phyloP scores from a whole-genome alignment of 1,139 yeast genomes.

The Saccharomyces hybrid region DNA sequence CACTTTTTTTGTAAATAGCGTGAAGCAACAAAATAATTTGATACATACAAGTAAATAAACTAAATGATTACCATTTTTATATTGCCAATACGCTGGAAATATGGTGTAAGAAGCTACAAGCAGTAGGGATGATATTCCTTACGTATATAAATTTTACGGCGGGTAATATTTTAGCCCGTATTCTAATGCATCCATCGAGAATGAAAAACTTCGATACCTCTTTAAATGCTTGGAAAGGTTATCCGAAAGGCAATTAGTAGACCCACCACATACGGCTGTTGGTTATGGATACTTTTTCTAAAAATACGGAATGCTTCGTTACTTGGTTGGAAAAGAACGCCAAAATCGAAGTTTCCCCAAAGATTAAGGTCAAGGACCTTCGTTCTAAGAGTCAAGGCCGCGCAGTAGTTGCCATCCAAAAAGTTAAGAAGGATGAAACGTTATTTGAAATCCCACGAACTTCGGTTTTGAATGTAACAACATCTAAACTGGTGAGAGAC shows the following conservation, averaged over 20 bases:
- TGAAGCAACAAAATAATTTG: not conserved
- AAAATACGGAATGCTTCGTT: slow-evolving; percentile 38
- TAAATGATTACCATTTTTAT: too few species aligned
- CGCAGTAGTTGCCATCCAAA: slow-evolving; percentile 60
- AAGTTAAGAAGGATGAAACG: slow-evolving; percentile 50
- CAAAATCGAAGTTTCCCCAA: slow-evolving; percentile 39
- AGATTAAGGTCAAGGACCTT: slow-evolving; percentile 53
- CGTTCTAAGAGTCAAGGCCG: slow-evolving; percentile 62
- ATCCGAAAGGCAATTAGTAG: not conserved
- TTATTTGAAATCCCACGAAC: slow-evolving; percentile 64
- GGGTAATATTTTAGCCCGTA: not conserved
- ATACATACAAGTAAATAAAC: too few species aligned
- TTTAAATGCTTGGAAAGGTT: slow-evolving; percentile 49
- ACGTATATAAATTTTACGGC: not conserved
- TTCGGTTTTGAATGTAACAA: slow-evolving; percentile 50
- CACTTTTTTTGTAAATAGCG: too few species aligned
- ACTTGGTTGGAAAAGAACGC: slow-evolving; percentile 46
- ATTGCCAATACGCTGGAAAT: too few species aligned
- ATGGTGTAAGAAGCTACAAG: not conserved
- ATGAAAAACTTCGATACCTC: slow-evolving; percentile 56
- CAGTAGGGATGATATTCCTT: too few species aligned
- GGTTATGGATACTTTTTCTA: slow-evolving; percentile 17
- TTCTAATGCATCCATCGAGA: not conserved
- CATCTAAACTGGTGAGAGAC: slow-evolving; percentile 41
- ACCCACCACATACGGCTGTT: too few species aligned